Conservation (phyloP, 2,329 filamentous ascomycete species). For the Orbilia javanica region DNA sequence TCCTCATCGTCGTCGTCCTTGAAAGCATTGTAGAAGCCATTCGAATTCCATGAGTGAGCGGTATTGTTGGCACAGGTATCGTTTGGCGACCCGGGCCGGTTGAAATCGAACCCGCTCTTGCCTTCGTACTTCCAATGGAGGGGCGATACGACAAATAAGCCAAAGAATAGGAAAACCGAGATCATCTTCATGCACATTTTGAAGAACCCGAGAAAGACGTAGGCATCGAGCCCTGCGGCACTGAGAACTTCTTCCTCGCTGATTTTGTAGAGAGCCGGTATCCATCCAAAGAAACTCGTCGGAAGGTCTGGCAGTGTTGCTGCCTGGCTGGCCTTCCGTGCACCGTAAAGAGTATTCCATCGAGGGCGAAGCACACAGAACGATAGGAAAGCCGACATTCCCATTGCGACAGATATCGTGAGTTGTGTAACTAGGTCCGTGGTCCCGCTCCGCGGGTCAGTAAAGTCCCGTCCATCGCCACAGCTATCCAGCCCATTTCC, state of each 20-base stretch:
- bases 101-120: constrained; percentile 42
- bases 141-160: constrained; percentile 82
- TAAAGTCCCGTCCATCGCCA: constrained; percentile 62
- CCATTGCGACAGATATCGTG: constrained; percentile 77
- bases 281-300: constrained; percentile 91
- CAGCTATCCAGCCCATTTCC: constrained; percentile 30
- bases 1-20: neutral
- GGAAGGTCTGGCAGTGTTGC: constrained; percentile 81
- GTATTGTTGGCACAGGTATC: constrained; percentile 43
- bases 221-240: constrained; percentile 93
- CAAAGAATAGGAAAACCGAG: constrained; percentile 82
- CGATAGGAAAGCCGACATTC: constrained; percentile 77
- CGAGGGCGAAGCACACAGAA: constrained; percentile 89
- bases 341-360: constrained; percentile 92
- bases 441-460: constrained; percentile 63
- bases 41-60: constrained; percentile 24
- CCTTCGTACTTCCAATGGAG: constrained; percentile 78
- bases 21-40: neutral
- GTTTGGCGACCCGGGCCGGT: constrained; percentile 26
- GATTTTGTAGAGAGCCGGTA: constrained; percentile 84
- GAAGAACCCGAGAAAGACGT: constrained; percentile 92
- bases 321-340: constrained; percentile 76
- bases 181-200: constrained; percentile 93
- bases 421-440: constrained; percentile 73
- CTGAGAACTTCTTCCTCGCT: constrained; percentile 89